Conservation (phyloP, 2,329 filamentous ascomycete genomes). For the Plenodomus biglobosus region DNA sequence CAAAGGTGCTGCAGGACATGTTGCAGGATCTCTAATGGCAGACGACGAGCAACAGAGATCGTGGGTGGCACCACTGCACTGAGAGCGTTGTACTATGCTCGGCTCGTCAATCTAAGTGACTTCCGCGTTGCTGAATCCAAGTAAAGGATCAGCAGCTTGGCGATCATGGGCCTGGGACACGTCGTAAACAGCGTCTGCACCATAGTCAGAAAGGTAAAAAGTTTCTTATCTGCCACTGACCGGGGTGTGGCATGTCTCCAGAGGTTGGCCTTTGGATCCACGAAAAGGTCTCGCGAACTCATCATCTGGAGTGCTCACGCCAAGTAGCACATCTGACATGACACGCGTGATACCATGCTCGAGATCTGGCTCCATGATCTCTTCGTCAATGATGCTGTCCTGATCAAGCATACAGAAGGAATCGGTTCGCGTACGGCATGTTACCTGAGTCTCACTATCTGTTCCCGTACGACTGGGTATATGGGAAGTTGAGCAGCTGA, state of each 20-base stretch:
- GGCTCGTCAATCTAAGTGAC: slow-evolving; percentile 39
- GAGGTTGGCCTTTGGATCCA: slow-evolving; percentile 4
- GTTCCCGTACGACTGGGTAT: slow-evolving; percentile 21
- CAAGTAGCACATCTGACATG: slow-evolving; percentile 32
- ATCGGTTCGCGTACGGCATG: slow-evolving; percentile 19
- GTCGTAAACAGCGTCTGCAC: neutral
- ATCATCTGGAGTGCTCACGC: slow-evolving; percentile 20
- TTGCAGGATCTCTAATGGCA: slow-evolving; percentile 55
- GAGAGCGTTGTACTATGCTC: slow-evolving; percentile 39
- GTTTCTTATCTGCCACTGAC: neutral
- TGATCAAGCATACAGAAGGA: slow-evolving; percentile 26
- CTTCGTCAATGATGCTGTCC: slow-evolving; percentile 20
- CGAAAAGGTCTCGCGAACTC: slow-evolving; percentile 13
- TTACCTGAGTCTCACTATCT: slow-evolving; percentile 10
- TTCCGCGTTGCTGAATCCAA: slow-evolving; percentile 17
- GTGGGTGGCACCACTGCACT: slow-evolving; percentile 17
- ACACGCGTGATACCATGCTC: slow-evolving; percentile 21
- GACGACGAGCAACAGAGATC: slow-evolving; percentile 30
- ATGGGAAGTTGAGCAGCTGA: slow-evolving; percentile 21
- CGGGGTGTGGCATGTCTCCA: neutral
- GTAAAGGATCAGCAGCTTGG: slow-evolving; percentile 11
- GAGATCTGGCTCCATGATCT: slow-evolving; percentile 26
- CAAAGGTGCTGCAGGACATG: slow-evolving; percentile 50
- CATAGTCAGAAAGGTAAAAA: neutral
- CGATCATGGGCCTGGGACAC: neutral